Base-by-base conservation (phyloP, 2,329 filamentous ascomycete species). In the Aspergillus hortae region DNA sequence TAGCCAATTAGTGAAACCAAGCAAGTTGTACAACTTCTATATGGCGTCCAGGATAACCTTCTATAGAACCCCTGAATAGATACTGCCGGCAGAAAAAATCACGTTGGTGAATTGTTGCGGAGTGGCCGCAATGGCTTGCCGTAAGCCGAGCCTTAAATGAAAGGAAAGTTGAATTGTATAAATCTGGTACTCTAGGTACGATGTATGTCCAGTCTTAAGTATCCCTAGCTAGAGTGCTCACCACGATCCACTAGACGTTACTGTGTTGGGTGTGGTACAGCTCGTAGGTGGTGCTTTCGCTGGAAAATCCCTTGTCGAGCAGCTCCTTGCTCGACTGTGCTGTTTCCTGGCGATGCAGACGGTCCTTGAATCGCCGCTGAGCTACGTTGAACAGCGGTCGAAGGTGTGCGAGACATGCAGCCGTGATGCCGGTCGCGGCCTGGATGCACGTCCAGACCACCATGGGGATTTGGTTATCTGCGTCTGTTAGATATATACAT, bases 371-470 rank as follows among this genome's bases (percentile, higher is more conserved):
- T 3, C 54, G 49, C 2, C 51, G 47, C 2, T 51, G 33, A 25
- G 56, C 48, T 12, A 59, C 23, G 12, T 58, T 60, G 44, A 67
- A 64, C 1, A 66, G 49, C 2, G 65, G 65, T 17, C 61, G 52
- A 5, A 67, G 53, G 42, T 67, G 66, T 1, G 65, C 58, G 1
- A 68, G 60, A 48, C 66, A 68, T 25, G 66, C 66, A 1, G 63
- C 64, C 6, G 58, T 59, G 33, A 68, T 67, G 14, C 59, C 65
- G 0, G 67, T 64, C 1, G 63, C 61, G 1, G 63, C 60, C 49
- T 68, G 65, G 17, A 62, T 56, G 35, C 64, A 67, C 1, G 66
- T 68, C 65, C 65, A 68, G n/a, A 67, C 60, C 12, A 58, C 60
- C 21, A 55, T 52, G 6, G 61, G 60, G 27, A 63, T 57, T 66